A percentile compares a stretch with the other conserved stretches of the same genome.
These are phyloP conservation scores for Colletotrichum acutatum DNA, from an alignment of 2,329 filamentous ascomycete genomes.

Conservation along the genomic window DNA sequence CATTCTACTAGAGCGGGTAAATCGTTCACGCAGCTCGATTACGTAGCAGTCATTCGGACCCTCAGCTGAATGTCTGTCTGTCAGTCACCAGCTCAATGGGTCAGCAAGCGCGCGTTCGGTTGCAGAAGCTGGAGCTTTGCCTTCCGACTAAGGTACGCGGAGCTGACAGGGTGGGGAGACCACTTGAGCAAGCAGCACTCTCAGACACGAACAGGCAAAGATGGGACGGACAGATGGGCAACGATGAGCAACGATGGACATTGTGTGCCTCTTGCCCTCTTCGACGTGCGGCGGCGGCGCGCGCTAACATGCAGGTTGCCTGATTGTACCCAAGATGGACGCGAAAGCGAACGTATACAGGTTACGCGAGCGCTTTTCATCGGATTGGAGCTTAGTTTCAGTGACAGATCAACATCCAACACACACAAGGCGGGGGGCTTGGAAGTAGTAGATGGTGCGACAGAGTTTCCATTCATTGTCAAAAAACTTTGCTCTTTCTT, in stretches of 20 bases:
- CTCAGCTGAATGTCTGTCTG: slow-evolving; percentile 16
- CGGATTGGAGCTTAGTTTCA: slow-evolving; percentile 19
- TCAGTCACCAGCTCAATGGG: slow-evolving; percentile 27
- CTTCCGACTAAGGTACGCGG: slow-evolving; percentile 1
- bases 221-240: slow-evolving; percentile 8
- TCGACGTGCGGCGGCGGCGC: slow-evolving; percentile 12
- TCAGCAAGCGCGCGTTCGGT: slow-evolving; percentile 15
- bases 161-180: slow-evolving; percentile 8
- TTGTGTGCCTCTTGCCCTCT: background rate
- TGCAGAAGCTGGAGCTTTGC: slow-evolving; percentile 16
- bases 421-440: background rate
- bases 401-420: slow-evolving; percentile 14
- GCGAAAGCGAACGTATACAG: slow-evolving; percentile 22
- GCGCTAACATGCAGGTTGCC: slow-evolving; percentile 18
- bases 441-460: slow-evolving; percentile 14
- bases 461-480: background rate
- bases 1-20: slow-evolving; percentile 11
- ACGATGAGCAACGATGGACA: background rate
- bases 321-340: slow-evolving; percentile 22
- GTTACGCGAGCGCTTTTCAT: slow-evolving; percentile 24
- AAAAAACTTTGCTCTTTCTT: background rate
- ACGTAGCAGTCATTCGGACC: slow-evolving; percentile 31
- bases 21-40: slow-evolving; percentile 15
- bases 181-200: background rate
- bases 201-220: slow-evolving; percentile 15